phyloP scores from a whole-genome alignment of 2,329 filamentous ascomycete species.

The Alternaria metachromatica region DNA sequence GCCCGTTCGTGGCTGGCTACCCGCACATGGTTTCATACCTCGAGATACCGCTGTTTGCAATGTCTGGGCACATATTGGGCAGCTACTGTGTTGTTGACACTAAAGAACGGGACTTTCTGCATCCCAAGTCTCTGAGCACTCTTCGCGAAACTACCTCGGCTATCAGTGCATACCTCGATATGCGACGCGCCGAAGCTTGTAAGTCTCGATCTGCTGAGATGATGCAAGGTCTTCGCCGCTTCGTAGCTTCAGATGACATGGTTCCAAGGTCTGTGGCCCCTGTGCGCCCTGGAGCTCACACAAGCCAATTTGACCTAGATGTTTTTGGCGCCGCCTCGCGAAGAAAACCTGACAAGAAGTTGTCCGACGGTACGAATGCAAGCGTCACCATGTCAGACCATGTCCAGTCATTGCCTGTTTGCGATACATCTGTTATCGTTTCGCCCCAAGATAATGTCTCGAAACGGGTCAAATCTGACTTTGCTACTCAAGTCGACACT shows the following conservation, averaged over 20 bases:
- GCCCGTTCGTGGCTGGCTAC: constrained; percentile 11
- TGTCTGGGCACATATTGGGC: constrained; percentile 14
- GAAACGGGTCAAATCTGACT: neutral
- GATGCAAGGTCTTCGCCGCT: constrained; percentile 17
- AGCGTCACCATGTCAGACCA: neutral
- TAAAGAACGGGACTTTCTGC: constrained; percentile 9
- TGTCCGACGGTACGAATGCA: neutral
- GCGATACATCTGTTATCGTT: neutral
- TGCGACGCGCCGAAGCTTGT: constrained; percentile 11
- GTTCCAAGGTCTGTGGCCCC: neutral
- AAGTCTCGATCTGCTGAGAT: constrained; percentile 13
- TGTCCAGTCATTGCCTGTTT: too few species aligned
- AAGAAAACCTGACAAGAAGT: neutral
- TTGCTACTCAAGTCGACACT: constrained; percentile 2
- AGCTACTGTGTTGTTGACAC: constrained; percentile 18
- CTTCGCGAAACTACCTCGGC: constrained; percentile 10
- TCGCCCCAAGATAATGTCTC: neutral
- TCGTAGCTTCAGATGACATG: constrained; percentile 6
- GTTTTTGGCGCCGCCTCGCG: constrained; percentile 3
- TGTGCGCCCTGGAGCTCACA: neutral
- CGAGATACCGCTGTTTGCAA: constrained; percentile 12
- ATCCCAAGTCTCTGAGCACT: constrained; percentile 5
- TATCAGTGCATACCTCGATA: constrained; percentile 14
- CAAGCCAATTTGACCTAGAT: constrained; percentile 3
- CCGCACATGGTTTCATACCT: constrained; percentile 16